A percentile compares a stretch with the other conserved stretches of the same genome.
Evolutionary conservation across 2,329 filamentous ascomycete species (phyloP).

Genomic region (Colletotrichum sp.): DNA sequence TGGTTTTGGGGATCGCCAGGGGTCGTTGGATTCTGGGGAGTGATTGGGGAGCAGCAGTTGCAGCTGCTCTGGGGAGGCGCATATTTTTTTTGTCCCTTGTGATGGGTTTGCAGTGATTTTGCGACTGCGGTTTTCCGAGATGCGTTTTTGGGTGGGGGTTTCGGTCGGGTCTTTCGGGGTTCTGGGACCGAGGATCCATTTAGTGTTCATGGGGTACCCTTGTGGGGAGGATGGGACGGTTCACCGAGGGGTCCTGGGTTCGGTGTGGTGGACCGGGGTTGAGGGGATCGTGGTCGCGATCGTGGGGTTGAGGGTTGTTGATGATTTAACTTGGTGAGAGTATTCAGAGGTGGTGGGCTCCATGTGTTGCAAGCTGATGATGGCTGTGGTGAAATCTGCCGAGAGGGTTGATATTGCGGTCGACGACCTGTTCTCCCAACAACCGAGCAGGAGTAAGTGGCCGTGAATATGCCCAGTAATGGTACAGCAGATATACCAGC

Average conservation of each 20-base stretch:
- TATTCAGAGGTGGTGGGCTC: too few relatives aligned
- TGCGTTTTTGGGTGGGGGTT: neutral
- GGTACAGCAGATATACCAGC: neutral
- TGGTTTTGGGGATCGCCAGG: neutral
- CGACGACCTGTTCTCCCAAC: neutral
- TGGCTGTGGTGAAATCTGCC: neutral
- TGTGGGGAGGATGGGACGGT: neutral
- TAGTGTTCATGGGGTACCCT: neutral
- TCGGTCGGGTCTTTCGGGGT: neutral
- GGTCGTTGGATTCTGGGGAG: neutral
- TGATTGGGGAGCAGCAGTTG: neutral
- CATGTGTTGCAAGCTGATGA: too few relatives aligned
- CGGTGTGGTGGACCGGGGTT: neutral
- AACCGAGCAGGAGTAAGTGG: neutral
- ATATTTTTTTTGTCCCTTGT: neutral
- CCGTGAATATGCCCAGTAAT: neutral
- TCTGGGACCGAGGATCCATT: neutral
- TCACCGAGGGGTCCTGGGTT: neutral
- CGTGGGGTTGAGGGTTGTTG: neutral
- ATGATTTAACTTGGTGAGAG: rapidly evolving
- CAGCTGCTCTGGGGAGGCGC: neutral
- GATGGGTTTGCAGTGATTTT: neutral
- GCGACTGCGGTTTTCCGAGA: neutral
- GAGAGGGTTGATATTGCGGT: rapidly evolving
- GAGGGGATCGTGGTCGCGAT: neutral